A percentile compares a stretch with the other conserved stretches of the same genome.
These are phyloP conservation scores for Suillus plorans DNA, from an alignment of 768 basidiomycete genomes.

Conservation along the genomic window DNA sequence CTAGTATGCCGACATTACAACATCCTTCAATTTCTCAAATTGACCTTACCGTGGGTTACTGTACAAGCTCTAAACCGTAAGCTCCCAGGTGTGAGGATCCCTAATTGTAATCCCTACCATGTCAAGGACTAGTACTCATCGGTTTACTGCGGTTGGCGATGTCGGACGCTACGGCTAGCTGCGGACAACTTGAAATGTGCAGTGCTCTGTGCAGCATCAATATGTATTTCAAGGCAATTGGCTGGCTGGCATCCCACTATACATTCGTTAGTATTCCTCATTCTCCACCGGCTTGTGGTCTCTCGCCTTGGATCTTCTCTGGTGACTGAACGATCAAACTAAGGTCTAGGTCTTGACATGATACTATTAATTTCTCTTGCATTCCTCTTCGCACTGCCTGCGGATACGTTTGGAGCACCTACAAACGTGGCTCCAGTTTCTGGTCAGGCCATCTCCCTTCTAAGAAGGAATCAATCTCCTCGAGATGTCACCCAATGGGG, in stretches of 20 bases:
- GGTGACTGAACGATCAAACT: background rate
- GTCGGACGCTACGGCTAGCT: background rate
- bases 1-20: too few species aligned
- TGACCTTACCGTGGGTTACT: too few species aligned
- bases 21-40: too few species aligned
- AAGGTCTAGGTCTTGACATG: constrained; percentile 12
- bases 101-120: too few species aligned
- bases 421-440: constrained; percentile 3
- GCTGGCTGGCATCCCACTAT: background rate
- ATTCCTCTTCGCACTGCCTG: constrained; percentile 13
- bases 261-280: background rate
- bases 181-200: background rate
- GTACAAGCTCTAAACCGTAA: too few species aligned
- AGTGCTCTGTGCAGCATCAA: background rate
- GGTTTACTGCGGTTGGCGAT: background rate
- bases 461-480: constrained; percentile 11
- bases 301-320: background rate
- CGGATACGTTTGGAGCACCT: constrained; percentile 16
- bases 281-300: background rate
- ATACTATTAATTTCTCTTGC: constrained; percentile 13
- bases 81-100: too few species aligned
- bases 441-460: constrained; percentile 23
- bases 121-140: too few species aligned
- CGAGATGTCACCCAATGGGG: constrained; percentile 12
- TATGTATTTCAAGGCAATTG: background rate